Evolutionary conservation across 768 basidiomycete genomes (phyloP), one percentile per base, ranked within the genome.

Genomic region (Termitomyces bulborhizus): DNA sequence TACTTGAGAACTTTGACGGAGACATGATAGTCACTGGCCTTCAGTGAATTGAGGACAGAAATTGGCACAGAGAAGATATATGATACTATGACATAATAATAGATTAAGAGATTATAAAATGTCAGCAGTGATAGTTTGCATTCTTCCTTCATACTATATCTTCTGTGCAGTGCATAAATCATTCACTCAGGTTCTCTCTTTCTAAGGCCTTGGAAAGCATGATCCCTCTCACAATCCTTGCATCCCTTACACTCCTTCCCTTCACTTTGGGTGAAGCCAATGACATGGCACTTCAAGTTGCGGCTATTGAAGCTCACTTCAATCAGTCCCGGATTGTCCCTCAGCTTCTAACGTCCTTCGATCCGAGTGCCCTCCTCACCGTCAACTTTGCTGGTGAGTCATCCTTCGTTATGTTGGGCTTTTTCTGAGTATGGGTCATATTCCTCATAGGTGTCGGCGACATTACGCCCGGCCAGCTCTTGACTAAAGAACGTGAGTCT

Each of bases 271-370:
- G 81, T 24, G 83, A 86, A 66, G 60, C 66, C 54, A 70, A 69
- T 54, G 72, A 71, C 53, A 68, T 69, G 34, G 57, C 65, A 21
- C 58, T 84, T 36, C 76, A 76, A 54, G 70, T 88, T 46, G 75
- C 75, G 53, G 82, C 79, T 36, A 81, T 88, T 50, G 71, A 85
- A 64, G 89, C 88, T 21, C 83, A 90, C 67, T 87, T 91, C 67
- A 68, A 62, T 13, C 77, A 80, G 56, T 74, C 84, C 16, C 73
- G 69, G 47, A 68, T 92, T 58, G 82, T 87, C 41, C 89, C 91
- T 1, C 70, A 78, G 51, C 68, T 87, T 45, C 61, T 93, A 46
- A 26, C 76, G 6, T 67, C 70, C n/a, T 90, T 92, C 69, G 66
- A 71, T 54, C 89, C 88, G 6, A 68, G 66, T 21, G 86, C 82